These are phyloP conservation scores for Phaeophleospora eucalypticola DNA, from an alignment of 2,329 filamentous ascomycete genomes.

Conservation along the genomic window DNA sequence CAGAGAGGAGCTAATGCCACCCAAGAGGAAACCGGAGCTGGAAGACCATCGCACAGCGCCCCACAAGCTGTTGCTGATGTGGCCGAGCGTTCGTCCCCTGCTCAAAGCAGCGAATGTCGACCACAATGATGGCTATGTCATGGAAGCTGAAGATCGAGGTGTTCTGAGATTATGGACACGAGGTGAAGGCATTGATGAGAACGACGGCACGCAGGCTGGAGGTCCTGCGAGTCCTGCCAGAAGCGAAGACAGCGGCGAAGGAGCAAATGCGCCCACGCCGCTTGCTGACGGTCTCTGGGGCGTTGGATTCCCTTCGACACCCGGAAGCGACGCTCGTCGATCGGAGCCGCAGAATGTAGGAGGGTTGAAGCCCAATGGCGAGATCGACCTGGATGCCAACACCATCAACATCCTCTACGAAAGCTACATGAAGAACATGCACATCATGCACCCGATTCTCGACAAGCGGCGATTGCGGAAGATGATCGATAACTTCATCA, in stretches of 20 bases:
- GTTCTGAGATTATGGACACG: slow-evolving; percentile 34
- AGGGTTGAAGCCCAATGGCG: slow-evolving; percentile 51
- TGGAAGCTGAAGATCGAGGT: slow-evolving; percentile 36
- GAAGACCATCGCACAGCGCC: slow-evolving; percentile 88
- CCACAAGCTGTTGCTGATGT: slow-evolving; percentile 69
- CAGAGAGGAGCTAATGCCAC: slow-evolving; percentile 34
- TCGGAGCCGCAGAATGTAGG: slow-evolving; percentile 38
- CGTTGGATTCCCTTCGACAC: slow-evolving; percentile 37
- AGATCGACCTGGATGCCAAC: slow-evolving; percentile 50
- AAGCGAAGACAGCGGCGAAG: slow-evolving; percentile 35
- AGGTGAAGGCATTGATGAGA: slow-evolving; percentile 38
- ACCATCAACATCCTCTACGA: slow-evolving; percentile 50
- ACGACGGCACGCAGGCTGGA: slow-evolving; percentile 31
- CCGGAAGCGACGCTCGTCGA: slow-evolving; percentile 29
- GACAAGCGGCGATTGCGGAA: slow-evolving; percentile 50
- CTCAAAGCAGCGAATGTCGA: slow-evolving; percentile 26
- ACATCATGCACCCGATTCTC: slow-evolving; percentile 62
- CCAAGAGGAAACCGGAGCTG: slow-evolving; percentile 62
- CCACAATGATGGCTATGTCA: slow-evolving; percentile 33
- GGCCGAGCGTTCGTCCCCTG: slow-evolving; percentile 44
- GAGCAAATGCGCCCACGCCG: slow-evolving; percentile 36
- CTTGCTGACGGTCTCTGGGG: slow-evolving; percentile 49
- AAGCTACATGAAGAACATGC: slow-evolving; percentile 58
- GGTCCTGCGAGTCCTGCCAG: slow-evolving; percentile 38
- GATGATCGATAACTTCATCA: slow-evolving; percentile 52